These are phyloP conservation scores for Aspergillus viridinutans DNA, from an alignment of 2,329 filamentous ascomycete genomes.

Conservation along the genomic window DNA sequence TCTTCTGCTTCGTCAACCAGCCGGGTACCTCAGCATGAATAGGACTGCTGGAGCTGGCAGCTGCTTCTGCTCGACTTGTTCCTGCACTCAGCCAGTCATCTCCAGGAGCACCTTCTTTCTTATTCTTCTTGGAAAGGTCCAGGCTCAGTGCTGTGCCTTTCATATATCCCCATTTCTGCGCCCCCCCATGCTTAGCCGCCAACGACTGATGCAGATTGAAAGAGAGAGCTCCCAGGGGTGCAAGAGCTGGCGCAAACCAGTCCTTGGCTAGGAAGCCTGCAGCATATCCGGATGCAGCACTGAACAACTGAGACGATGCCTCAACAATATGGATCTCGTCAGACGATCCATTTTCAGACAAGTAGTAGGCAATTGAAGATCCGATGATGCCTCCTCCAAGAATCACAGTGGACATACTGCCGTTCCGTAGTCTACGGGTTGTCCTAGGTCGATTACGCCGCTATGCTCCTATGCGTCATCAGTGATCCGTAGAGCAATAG, in stretches of 20 bases:
- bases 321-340: constrained; percentile 56
- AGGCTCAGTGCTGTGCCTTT: constrained; percentile 58
- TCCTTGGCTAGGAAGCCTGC: constrained; percentile 70
- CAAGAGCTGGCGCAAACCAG: constrained; percentile 61
- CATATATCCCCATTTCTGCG: constrained; percentile 56
- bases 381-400: constrained; percentile 69
- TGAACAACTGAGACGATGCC: constrained; percentile 58
- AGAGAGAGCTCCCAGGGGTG: constrained; percentile 61
- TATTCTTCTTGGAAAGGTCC: constrained; percentile 34
- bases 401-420: constrained; percentile 57
- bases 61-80: constrained; percentile 56
- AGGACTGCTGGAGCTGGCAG: constrained; percentile 35
- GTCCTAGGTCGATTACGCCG: not conserved
- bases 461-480: not conserved
- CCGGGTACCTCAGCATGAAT: constrained; percentile 41
- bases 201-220: constrained; percentile 65
- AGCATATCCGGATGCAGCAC: constrained; percentile 68
- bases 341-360: constrained; percentile 44
- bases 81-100: constrained; percentile 66
- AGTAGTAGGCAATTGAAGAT: constrained; percentile 67
- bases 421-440: not conserved
- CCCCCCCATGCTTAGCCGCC: constrained; percentile 56
- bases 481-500: not conserved
- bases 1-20: constrained; percentile 57
- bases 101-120: constrained; percentile 42